Conservation (phyloP, 2,329 filamentous ascomycete genomes). For the Pseudogymnoascus sp. region DNA sequence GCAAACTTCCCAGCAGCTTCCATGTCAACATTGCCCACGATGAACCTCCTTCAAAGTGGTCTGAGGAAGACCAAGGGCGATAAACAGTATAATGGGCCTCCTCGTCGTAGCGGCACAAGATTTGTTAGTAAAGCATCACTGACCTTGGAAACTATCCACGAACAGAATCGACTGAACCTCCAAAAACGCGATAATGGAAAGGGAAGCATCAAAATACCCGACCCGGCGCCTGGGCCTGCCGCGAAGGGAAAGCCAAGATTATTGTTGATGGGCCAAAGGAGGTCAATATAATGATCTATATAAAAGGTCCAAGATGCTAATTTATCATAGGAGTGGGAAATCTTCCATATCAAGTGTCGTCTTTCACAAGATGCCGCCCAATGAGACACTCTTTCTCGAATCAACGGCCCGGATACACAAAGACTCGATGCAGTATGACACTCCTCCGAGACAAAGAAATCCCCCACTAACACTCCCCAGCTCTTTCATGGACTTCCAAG, state of each 20-base stretch:
- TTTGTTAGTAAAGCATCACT: constrained; percentile 51
- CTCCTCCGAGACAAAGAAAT: constrained; percentile 6
- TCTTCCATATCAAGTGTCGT: constrained; percentile 98
- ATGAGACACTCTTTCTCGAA: constrained; percentile 91
- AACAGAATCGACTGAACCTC: constrained; percentile 51
- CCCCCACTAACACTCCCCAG: constrained; percentile 37
- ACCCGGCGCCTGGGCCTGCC: constrained; percentile 39
- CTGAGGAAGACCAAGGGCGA: constrained; percentile 25
- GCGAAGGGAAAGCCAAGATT: constrained; percentile 69
- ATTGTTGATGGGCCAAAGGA: constrained; percentile 88
- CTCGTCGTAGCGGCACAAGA: constrained; percentile 31
- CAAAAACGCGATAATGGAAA: constrained; percentile 35
- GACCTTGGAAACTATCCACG: constrained; percentile 55
- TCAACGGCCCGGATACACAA: constrained; percentile 92
- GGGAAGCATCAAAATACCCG: constrained; percentile 40
- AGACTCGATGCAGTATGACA: constrained; percentile 80
- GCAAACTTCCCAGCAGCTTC: constrained; percentile 7
- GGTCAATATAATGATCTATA: constrained; percentile 45
- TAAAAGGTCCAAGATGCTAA: constrained; percentile 17
- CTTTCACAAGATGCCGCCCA: constrained; percentile 96
- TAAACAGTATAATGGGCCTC: constrained; percentile 25
- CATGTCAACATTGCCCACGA: constrained; percentile 12
- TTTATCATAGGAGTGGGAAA: constrained; percentile 72
- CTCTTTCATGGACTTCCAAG: constrained; percentile 98
- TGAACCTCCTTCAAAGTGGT: constrained; percentile 25